phyloP scores from a whole-genome alignment of 2,329 filamentous ascomycete species.

The Epichloe elymi region DNA sequence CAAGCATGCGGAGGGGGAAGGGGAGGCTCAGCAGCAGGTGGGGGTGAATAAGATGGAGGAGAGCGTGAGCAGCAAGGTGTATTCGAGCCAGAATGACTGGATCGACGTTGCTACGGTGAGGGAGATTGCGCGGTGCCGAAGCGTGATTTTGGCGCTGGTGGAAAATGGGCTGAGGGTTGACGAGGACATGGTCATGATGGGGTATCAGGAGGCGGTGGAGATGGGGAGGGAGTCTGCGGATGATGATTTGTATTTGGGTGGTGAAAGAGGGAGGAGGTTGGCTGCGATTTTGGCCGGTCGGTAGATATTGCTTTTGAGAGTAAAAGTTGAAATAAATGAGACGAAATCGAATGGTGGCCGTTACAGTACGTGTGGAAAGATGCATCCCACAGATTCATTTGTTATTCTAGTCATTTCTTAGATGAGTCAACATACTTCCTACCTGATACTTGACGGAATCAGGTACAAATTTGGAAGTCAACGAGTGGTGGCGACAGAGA shows the following conservation, averaged over 20 bases:
- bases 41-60: conserved; percentile 79
- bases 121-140: conserved; percentile 75
- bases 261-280: conserved; percentile 39
- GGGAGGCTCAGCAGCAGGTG: conserved; percentile 26
- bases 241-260: conserved; percentile 47
- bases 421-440: too few species aligned
- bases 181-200: conserved; percentile 72
- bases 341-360: background rate
- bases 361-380: too few species aligned
- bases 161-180: conserved; percentile 76
- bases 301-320: conserved; percentile 4
- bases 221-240: conserved; percentile 50
- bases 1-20: conserved; percentile 59
- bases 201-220: conserved; percentile 72
- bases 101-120: conserved; percentile 65
- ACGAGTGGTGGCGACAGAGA: background rate
- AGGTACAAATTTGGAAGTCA: background rate
- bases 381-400: too few species aligned
- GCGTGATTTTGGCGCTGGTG: conserved; percentile 70
- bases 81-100: conserved; percentile 87
- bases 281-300: conserved; percentile 25
- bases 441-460: background rate
- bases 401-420: too few species aligned
- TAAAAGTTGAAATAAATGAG: background rate
- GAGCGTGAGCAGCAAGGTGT: conserved; percentile 69